phyloP scores from a whole-genome alignment of 352 stramenopile species.

The Plasmopara halstedii region DNA sequence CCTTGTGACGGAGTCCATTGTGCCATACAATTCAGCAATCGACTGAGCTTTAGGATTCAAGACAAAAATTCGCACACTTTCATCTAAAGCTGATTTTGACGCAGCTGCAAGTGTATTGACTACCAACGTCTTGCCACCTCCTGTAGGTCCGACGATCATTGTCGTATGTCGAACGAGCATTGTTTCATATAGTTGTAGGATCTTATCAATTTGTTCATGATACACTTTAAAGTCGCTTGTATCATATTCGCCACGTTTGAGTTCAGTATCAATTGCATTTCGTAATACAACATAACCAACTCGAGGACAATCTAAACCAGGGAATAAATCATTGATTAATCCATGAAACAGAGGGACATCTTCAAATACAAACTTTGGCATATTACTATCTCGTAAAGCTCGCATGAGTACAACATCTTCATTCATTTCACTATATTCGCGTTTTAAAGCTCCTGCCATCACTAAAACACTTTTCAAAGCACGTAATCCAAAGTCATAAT shows the following conservation, averaged over 20 bases:
- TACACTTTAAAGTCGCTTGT: slow-evolving; percentile 64
- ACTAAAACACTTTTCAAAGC: slow-evolving; percentile 92
- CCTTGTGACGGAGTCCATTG: slow-evolving; percentile 92
- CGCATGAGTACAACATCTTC: slow-evolving; percentile 94
- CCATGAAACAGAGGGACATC: slow-evolving; percentile 92
- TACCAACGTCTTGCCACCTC: slow-evolving; percentile 90
- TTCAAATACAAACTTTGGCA: slow-evolving; percentile 96
- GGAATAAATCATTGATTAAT: slow-evolving; percentile 94
- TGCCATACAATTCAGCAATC: slow-evolving; percentile 91
- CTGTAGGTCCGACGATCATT: slow-evolving; percentile 94
- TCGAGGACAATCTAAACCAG: slow-evolving; percentile 88
- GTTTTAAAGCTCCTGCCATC: slow-evolving; percentile 91
- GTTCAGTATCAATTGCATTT: slow-evolving; percentile 77
- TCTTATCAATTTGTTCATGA: slow-evolving; percentile 93
- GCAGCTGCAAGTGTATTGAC: slow-evolving; percentile 86
- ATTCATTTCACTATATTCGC: slow-evolving; percentile 88
- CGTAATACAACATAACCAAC: slow-evolving; percentile 90
- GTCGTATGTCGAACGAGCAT: slow-evolving; percentile 94
- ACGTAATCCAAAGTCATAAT: slow-evolving; percentile 94
- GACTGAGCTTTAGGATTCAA: slow-evolving; percentile 93
- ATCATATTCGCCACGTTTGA: slow-evolving; percentile 79
- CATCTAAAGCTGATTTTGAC: slow-evolving; percentile 79
- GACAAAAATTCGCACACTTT: slow-evolving; percentile 89
- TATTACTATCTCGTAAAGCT: slow-evolving; percentile 92
- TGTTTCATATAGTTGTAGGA: slow-evolving; percentile 96